These are phyloP conservation scores for Cryphonectria nitschkei DNA, from an alignment of 2,329 filamentous ascomycete genomes.

Conservation along the genomic window DNA sequence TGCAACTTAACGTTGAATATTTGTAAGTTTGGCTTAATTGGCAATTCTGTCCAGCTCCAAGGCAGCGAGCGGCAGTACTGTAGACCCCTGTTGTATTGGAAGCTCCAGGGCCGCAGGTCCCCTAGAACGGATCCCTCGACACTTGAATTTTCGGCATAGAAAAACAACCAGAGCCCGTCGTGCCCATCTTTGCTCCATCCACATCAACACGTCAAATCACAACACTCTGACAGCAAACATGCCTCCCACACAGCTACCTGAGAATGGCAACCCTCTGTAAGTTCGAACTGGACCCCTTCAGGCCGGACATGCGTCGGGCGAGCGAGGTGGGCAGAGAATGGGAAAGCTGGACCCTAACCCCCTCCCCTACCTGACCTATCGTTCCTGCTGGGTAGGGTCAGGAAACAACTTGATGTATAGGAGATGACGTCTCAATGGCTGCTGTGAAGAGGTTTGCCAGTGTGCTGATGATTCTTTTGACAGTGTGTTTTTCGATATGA, in stretches of 20 bases:
- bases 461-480: neutral
- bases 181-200: neutral
- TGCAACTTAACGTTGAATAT: neutral
- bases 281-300: constrained; percentile 29
- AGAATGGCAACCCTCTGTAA: constrained; percentile 43
- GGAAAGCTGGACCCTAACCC: constrained; percentile 21
- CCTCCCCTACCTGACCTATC: neutral
- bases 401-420: no score
- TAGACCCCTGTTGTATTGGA: neutral
- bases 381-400: no score
- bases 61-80: neutral
- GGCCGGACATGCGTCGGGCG: neutral
- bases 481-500: constrained; percentile 47
- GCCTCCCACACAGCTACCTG: constrained; percentile 29
- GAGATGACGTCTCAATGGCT: neutral
- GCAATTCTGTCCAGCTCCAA: neutral
- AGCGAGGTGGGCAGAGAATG: neutral
- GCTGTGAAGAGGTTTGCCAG: neutral
- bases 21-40: neutral
- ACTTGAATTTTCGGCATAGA: neutral
- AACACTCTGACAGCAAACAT: constrained; percentile 6
- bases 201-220: neutral
- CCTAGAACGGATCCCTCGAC: neutral
- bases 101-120: neutral
- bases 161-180: neutral